Evolutionary conservation across 2,329 filamentous ascomycete species (phyloP), one percentile per base, ranked within the genome.

Genomic region (Chrysoporthe deuterocubensis): DNA sequence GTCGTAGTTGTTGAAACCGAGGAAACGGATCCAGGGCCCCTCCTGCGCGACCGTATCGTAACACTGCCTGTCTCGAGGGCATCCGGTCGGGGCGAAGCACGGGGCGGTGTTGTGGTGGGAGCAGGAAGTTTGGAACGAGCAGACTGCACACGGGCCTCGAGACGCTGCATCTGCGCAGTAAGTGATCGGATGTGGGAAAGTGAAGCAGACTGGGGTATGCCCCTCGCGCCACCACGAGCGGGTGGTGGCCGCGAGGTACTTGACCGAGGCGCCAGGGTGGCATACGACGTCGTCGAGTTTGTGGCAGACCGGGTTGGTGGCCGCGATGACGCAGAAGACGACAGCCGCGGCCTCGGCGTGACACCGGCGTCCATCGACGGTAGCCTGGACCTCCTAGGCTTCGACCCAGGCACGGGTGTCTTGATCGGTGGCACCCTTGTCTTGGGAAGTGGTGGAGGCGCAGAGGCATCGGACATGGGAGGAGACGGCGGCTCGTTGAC

Each of bases 161-260:
- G 89, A 72, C 93, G 92, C 79, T 97, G 93, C 94, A 98, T 97
- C 81, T 98, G 96, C 40, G 93, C 94, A 68, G 96, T 97, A 71
- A 99, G 89, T 42, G 91, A 92, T 71, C 95, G 93, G 75, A 99
- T 97, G 77, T 99, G 96, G 72, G 92, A 92, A 62, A 99, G 87
- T 1, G 96, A 98, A 71, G 83, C 88, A 70, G 84, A 89, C 64
- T 84, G 82, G 37, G 87, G 85, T 50, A 88, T 73, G 69, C 81
- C 84, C 73, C 86, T 80, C 21, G 82, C 80, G 32, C 80, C 75
- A 71, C 81, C 82, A 70, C 81, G 84, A 75, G 74, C 75, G 4
- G 67, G 77, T 79, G 72, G 85, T 82, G 71, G 78, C 75, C 67
- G 80, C 78, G 80, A 80, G 18, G 81, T 83, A 32, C 88, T 81